These are phyloP conservation scores for Phytophthora multivora DNA, from an alignment of 352 stramenopile genomes.

Conservation along the genomic window DNA sequence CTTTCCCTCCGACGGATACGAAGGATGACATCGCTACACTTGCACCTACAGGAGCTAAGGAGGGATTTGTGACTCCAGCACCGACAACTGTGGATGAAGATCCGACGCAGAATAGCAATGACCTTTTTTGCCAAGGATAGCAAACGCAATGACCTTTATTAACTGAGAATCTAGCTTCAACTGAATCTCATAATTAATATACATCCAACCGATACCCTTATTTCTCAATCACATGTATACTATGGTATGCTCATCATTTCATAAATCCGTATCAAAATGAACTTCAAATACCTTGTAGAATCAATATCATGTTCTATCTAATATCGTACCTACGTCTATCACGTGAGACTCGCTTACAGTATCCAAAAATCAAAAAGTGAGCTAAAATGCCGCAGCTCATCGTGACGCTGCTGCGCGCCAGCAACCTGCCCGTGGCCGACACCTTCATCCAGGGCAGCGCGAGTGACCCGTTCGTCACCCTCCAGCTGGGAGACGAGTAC, in stretches of 20 bases:
- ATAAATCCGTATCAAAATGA: too few species aligned
- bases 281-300: not conserved
- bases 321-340: not conserved
- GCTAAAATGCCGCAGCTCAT: slow-evolving; percentile 60
- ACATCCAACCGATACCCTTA: not conserved
- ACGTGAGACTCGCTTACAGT: slow-evolving; percentile 2
- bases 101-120: not conserved
- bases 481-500: slow-evolving; percentile 57
- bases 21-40: slow-evolving; percentile 6
- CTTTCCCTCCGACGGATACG: not conserved
- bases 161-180: slow-evolving; percentile 9
- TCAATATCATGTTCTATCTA: not conserved
- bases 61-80: slow-evolving; percentile 6
- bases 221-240: too few species aligned
- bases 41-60: slow-evolving; percentile 3
- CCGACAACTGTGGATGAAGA: not conserved
- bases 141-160: too few species aligned
- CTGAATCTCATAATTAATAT: not conserved
- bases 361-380: slow-evolving; percentile 13
- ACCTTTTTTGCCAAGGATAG: not conserved
- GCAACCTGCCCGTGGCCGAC: slow-evolving; percentile 71
- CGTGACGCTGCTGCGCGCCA: slow-evolving; percentile 70
- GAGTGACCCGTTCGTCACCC: slow-evolving; percentile 76
- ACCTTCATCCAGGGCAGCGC: slow-evolving; percentile 51
- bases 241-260: too few species aligned